Conservation (phyloP, 352 stramenopile species). For the Phytophthora cactorum region DNA sequence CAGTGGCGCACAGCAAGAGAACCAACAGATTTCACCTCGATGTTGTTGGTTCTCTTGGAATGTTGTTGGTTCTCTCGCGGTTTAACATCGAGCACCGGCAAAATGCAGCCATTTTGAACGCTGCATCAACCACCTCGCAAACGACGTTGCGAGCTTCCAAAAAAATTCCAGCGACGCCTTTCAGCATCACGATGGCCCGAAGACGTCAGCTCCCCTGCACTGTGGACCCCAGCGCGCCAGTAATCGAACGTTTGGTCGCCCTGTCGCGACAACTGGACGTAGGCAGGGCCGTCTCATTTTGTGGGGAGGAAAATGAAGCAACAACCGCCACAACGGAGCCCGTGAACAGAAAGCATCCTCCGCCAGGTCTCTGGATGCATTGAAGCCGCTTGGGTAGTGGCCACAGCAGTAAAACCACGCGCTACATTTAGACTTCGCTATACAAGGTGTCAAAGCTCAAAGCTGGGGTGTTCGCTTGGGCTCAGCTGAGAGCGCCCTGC, state of each 20-base stretch:
- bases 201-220: neutral
- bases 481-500: neutral
- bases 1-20: conserved; percentile 16
- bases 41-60: conserved; percentile 32
- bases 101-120: conserved; percentile 11
- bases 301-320: conserved; percentile 22
- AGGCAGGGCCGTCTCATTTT: conserved; percentile 21
- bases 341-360: conserved; percentile 16
- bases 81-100: conserved; percentile 24
- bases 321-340: conserved; percentile 14
- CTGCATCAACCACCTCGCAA: neutral
- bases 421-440: conserved; percentile 5
- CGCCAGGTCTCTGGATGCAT: conserved; percentile 5
- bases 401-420: conserved; percentile 15
- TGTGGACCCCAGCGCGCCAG: conserved; percentile 4
- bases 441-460: conserved; percentile 1
- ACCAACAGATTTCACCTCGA: conserved; percentile 22
- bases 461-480: neutral
- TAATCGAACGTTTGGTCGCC: conserved; percentile 24
- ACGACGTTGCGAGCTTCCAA: neutral
- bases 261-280: conserved; percentile 24
- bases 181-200: neutral
- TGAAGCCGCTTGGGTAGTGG: conserved; percentile 1
- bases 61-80: conserved; percentile 36
- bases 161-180: neutral